Conservation (phyloP, 2,329 filamentous ascomycete species). For the Thyridium curvatum region DNA sequence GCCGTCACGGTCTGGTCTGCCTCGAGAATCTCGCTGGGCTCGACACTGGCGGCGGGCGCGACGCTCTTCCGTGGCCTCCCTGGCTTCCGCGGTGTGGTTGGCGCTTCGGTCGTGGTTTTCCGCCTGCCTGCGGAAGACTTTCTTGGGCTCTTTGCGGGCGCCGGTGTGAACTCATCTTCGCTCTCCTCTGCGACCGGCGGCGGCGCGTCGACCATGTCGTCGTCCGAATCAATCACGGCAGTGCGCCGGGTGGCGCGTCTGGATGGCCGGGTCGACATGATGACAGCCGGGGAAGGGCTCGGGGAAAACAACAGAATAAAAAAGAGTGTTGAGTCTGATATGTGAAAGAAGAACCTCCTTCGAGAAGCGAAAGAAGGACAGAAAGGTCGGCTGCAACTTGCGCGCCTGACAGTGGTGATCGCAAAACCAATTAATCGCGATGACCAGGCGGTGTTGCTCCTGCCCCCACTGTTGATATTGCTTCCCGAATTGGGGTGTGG, state of each 20-base stretch:
- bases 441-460: not conserved
- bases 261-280: slow-evolving; percentile 34
- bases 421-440: not conserved
- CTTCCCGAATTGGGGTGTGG: slow-evolving; percentile 16
- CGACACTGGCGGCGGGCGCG: slow-evolving; percentile 37
- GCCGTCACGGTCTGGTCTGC: slow-evolving; percentile 38
- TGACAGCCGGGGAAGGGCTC: slow-evolving; percentile 8
- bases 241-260: slow-evolving; percentile 57
- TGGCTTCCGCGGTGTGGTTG: slow-evolving; percentile 19
- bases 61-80: slow-evolving; percentile 36
- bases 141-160: slow-evolving; percentile 47
- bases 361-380: slow-evolving; percentile 1
- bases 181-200: slow-evolving; percentile 49
- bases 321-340: no score
- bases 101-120: slow-evolving; percentile 33
- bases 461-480: slow-evolving; percentile 10
- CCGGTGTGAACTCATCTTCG: slow-evolving; percentile 77
- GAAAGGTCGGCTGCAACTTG: not conserved
- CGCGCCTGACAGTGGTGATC: not conserved
- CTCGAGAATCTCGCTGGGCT: slow-evolving; percentile 56
- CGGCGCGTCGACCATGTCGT: slow-evolving; percentile 55
- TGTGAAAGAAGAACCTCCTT: not conserved
- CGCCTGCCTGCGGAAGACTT: slow-evolving; percentile 25
- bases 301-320: not conserved
- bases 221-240: slow-evolving; percentile 73